These are phyloP conservation scores for Cicer yamashitae DNA, from an alignment of 306 rosid species.

Conservation along the genomic window DNA sequence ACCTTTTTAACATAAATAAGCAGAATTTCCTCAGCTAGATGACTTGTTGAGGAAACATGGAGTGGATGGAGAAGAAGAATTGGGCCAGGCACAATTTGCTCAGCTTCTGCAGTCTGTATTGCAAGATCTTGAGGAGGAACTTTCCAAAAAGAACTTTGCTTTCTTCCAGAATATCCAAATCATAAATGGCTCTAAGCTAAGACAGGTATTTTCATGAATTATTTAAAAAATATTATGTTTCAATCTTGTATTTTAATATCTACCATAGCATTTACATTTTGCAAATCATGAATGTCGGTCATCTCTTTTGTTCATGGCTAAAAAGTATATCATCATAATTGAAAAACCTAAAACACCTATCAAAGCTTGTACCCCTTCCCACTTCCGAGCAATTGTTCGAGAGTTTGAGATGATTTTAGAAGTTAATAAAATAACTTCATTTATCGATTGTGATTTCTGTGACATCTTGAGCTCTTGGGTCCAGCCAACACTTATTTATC, in stretches of 20 bases:
- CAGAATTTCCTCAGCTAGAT: slow-evolving; percentile 79
- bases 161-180: slow-evolving; percentile 63
- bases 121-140: slow-evolving; percentile 79
- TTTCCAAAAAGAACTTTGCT: slow-evolving; percentile 65
- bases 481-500: slow-evolving; percentile 26
- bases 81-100: slow-evolving; percentile 98
- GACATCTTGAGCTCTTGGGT: neutral
- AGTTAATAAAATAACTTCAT: neutral
- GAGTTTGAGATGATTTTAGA: slow-evolving; percentile 19
- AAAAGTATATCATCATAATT: slow-evolving; percentile 23
- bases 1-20: slow-evolving; percentile 43
- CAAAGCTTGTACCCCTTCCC: neutral
- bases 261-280: slow-evolving; percentile 16
- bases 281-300: slow-evolving; percentile 13
- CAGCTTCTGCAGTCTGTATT: slow-evolving; percentile 83
- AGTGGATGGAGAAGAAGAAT: slow-evolving; percentile 71
- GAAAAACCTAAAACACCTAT: slow-evolving; percentile 30
- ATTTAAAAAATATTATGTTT: slow-evolving; percentile 1
- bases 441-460: slow-evolving; percentile 28
- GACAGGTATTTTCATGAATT: slow-evolving; percentile 63
- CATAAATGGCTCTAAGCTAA: slow-evolving; percentile 71
- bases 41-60: slow-evolving; percentile 73
- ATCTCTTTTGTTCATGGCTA: slow-evolving; percentile 31
- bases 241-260: slow-evolving; percentile 8
- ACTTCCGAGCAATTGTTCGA: slow-evolving; percentile 7